Evolutionary conservation across 2,329 filamentous ascomycete genomes (phyloP).

Genomic region (Decorospora gaudefroyi): DNA sequence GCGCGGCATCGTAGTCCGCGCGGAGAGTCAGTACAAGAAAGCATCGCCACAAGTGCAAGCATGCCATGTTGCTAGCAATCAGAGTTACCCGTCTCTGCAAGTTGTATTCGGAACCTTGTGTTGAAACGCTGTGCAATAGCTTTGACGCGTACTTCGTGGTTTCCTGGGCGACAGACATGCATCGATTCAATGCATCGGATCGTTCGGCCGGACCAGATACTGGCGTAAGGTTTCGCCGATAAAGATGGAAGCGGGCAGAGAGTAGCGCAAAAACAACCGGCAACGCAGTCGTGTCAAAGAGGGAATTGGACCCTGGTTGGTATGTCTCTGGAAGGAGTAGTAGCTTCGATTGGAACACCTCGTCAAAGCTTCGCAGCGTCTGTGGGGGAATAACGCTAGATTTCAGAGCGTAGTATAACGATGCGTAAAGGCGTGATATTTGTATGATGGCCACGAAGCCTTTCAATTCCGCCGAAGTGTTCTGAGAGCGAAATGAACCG

Average conservation of each 20-base stretch:
- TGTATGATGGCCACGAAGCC: conserved; percentile 80
- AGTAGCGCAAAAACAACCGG: conserved; percentile 78
- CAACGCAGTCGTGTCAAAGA: conserved; percentile 74
- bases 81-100: conserved; percentile 65
- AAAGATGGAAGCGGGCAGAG: conserved; percentile 79
- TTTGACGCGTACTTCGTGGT: conserved; percentile 77
- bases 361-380: conserved; percentile 77
- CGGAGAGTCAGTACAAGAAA: conserved; percentile 77
- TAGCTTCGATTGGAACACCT: conserved; percentile 76
- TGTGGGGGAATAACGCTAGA: conserved; percentile 64
- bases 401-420: conserved; percentile 72
- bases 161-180: conserved; percentile 73
- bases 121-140: conserved; percentile 56
- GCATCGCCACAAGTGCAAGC: conserved; percentile 85
- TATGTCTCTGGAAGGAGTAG: conserved; percentile 75
- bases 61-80: conserved; percentile 73
- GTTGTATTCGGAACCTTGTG: conserved; percentile 30
- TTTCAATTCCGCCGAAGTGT: conserved; percentile 58
- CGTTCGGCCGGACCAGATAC: conserved; percentile 68
- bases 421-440: conserved; percentile 75
- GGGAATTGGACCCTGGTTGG: conserved; percentile 66
- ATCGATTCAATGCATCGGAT: conserved; percentile 74
- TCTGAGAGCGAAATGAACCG: conserved; percentile 49
- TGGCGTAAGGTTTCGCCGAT: conserved; percentile 85
- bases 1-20: conserved; percentile 72